Conservation (phyloP, 352 stramenopile genomes). For the Phytophthora litchii region DNA sequence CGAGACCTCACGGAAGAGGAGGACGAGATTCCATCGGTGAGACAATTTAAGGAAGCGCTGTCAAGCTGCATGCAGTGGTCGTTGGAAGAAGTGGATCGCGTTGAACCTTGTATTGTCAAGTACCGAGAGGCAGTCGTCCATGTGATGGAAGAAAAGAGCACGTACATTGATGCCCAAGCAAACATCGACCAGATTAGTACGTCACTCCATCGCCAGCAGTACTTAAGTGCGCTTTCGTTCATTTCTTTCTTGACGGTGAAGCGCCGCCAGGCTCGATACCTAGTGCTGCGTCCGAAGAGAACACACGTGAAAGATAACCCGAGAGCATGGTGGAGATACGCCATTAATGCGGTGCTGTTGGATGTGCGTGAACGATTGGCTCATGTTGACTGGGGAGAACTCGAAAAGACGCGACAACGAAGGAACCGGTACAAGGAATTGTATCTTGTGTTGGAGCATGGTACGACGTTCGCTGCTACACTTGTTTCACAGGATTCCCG, state of each 20-base stretch:
- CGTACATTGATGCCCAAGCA: slow-evolving; percentile 81
- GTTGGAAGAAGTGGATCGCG: slow-evolving; percentile 55
- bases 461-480: slow-evolving; percentile 34
- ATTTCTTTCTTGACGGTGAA: slow-evolving; percentile 75
- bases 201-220: slow-evolving; percentile 69
- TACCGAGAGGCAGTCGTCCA: slow-evolving; percentile 84
- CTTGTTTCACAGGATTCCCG: slow-evolving; percentile 49
- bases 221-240: slow-evolving; percentile 74
- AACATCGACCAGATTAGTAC: slow-evolving; percentile 78
- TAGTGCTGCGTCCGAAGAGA: slow-evolving; percentile 55
- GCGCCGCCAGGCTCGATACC: slow-evolving; percentile 63
- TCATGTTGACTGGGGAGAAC: slow-evolving; percentile 69
- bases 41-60: slow-evolving; percentile 76
- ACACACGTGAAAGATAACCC: slow-evolving; percentile 54
- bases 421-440: slow-evolving; percentile 67
- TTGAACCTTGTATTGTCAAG: slow-evolving; percentile 64
- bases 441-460: slow-evolving; percentile 47
- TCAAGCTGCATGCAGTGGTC: slow-evolving; percentile 84
- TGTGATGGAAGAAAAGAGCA: slow-evolving; percentile 88
- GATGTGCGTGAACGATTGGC: slow-evolving; percentile 75
- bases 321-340: slow-evolving; percentile 75
- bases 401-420: slow-evolving; percentile 42
- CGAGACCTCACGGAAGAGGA: slow-evolving; percentile 78
- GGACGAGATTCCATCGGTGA: slow-evolving; percentile 70
- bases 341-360: slow-evolving; percentile 71